Evolutionary conservation across 2,329 filamentous ascomycete species (phyloP), one percentile per base, ranked within the genome.

Genomic region (Parafenestella ontariensis): DNA sequence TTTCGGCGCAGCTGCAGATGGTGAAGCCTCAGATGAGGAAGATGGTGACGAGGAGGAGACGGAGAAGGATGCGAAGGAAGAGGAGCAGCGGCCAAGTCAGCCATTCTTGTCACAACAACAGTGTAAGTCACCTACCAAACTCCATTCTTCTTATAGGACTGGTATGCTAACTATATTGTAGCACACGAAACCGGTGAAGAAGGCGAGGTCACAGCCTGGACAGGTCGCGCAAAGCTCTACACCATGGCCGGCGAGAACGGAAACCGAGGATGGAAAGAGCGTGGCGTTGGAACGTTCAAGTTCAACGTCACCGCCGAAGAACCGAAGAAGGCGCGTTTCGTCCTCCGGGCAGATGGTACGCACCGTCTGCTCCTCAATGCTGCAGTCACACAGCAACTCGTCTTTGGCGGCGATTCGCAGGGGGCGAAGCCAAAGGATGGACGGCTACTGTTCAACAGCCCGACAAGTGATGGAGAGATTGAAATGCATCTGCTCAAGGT

Each of bases 321-420:
- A 18, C 75, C 61, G 55, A 85, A 52, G 50, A 81, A 79, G 56
- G 84, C 89, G 21, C 89, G 94, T 37, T 85, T 98, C 62, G 85
- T 98, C 57, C 92, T 97, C 87, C 89, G 94, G 17, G 92, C 96
- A 63, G 93, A 97, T 69, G 92, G 92, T 56, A 95, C 91, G 1
- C 87, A 93, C 68, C 86, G 92, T 20, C 87, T 98, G 49, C 88
- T 96, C 58, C 81, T 98, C 46, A 98, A 98, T 77, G 91, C 90
- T 1, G 86, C 88, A 1, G 83, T 98, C 54, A 85, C 92, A 55
- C 89, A 90, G 52, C 85, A 87, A 5, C 90, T 96, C 84, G 86
- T 87, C 40, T 91, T 96, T 69, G 88, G 92, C 56, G 88, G 91
- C 56, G 86, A 92, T 58, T 70, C 77, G 4, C 72, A 76, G 36